Base-by-base conservation (phyloP, 2,329 filamentous ascomycete genomes). In the Xylariaceae sp. region DNA sequence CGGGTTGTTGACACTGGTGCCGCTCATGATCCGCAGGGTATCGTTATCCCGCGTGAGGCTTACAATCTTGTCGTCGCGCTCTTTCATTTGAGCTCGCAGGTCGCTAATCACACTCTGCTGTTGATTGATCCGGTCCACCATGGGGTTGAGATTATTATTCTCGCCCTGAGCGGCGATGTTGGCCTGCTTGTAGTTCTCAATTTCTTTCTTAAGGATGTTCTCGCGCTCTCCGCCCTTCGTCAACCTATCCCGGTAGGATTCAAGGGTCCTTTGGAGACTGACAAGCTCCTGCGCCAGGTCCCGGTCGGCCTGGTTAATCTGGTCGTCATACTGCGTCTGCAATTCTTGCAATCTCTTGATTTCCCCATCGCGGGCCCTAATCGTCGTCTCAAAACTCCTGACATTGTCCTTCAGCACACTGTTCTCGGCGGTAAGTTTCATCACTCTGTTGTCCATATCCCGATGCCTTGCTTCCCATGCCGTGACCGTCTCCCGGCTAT, bases 391-490 rank as follows among this genome's bases (percentile, higher is more conserved):
- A 18, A 68, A 62, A 9, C 59, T 48, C 1, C 18, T 2, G n/a
- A 61, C 18, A 23, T 56, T 53, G 2, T 48, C 39, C 7, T 56
- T 45, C 10, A 66, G 58, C 17, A 61, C 59, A 9, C n/a, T n/a
- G 10, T 66, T 62, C 11, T 66, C 37, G 9, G 59, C 42, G 1
- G 35, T 55, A n/a, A 65, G 56, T 35, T 55, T 39, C 34, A 51
- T 6, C 4, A 61, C 9, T 30, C 57, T 30, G 0, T 35, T 7
- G 7, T 68, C 63, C n/a, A 67, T 23, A 11, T 62, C 63, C 11
- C 64, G 53, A 50, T 63, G 62, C 47, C 59, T 65, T 37, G 54
- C 55, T 18, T 71, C 69, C 66, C 68, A 71, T 9, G 65, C 58
- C 10, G 56, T 66, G 9, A 65, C 54, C 5, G 61, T 37, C 11